Base-by-base conservation (phyloP, 2,329 filamentous ascomycete genomes). In the Apiospora koreana region DNA sequence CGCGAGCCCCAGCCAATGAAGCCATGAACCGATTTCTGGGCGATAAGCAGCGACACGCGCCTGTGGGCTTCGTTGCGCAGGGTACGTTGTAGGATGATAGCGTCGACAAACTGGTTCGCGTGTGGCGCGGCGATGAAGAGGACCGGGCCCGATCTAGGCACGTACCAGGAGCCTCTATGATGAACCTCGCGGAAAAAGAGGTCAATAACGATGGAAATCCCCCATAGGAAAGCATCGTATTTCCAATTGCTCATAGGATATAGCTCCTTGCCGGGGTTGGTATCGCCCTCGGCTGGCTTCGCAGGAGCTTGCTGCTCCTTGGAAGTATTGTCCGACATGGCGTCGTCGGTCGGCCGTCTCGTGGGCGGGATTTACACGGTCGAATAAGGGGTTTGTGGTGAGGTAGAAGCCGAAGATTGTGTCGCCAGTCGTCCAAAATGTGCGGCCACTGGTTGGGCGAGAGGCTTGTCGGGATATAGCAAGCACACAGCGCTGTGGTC, bases 171-270 rank as follows among this genome's bases (percentile, higher is more conserved):
- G 75, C 94, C 94, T 74, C 96, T 89, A 16, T 96, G 96, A 80
- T 98, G 95, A 21, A 99, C 94, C 83, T 99, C 96, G 75, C 96
- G 92, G 86, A 99, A 99, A 89, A 99, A 99, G 75, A 98, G 90
- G 82, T 99, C 96, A 74, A 97, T 91, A 68, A 98, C 86, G 73
- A 98, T 89, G 54, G 92, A 93, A 79, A 94, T 92, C 66, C 87
- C 86, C 87, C 93, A 94, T 42, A 95, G 86, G 77, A 94, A 92
- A 71, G 91, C 86, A 83, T 95, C 93, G 80, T 95, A 95, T 74
- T 92, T 91, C 86, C 88, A 92, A 75, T 89, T 87, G 76, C 89
- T 90, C 90, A 93, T 92, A 68, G 89, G 89, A 75, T 90, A 89
- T 62, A 89, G 83, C 79, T 91, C 88, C 79, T 88, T 89, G 71